A percentile compares a stretch with the other conserved stretches of the same genome.
Evolutionary conservation across 257 asterid species (phyloP).

Genomic region (Solanum clarkiae): DNA sequence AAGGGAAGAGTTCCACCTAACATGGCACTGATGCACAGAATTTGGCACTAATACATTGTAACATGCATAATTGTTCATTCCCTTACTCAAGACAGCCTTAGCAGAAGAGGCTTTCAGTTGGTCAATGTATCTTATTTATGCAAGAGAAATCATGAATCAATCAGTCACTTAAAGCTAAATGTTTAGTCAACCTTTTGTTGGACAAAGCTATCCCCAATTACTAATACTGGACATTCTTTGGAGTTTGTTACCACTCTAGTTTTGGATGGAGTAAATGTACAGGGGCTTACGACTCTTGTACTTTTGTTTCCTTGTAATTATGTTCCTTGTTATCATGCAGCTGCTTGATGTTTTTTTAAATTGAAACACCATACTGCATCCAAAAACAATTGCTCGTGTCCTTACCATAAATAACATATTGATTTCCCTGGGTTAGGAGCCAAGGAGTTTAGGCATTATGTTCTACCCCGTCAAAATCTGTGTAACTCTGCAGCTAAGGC

Average conservation of each 20-base stretch:
- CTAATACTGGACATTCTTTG: no score
- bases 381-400: neutral
- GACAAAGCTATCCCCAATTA: no score
- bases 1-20: neutral
- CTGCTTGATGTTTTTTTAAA: neutral
- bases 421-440: neutral
- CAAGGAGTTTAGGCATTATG: neutral
- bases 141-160: neutral
- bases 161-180: neutral
- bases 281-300: no score
- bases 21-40: neutral
- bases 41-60: neutral
- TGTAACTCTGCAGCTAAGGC: neutral
- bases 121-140: neutral
- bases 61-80: neutral
- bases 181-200: no score
- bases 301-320: no score
- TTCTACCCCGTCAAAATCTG: neutral
- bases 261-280: no score
- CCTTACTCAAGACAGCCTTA: neutral
- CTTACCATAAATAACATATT: neutral
- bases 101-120: neutral
- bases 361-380: neutral
- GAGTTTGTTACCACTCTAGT: no score
- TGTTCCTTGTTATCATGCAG: no score